Evolutionary conservation across 176 grass and related monocot species (phyloP).

Genomic region (Oryza punctata): DNA sequence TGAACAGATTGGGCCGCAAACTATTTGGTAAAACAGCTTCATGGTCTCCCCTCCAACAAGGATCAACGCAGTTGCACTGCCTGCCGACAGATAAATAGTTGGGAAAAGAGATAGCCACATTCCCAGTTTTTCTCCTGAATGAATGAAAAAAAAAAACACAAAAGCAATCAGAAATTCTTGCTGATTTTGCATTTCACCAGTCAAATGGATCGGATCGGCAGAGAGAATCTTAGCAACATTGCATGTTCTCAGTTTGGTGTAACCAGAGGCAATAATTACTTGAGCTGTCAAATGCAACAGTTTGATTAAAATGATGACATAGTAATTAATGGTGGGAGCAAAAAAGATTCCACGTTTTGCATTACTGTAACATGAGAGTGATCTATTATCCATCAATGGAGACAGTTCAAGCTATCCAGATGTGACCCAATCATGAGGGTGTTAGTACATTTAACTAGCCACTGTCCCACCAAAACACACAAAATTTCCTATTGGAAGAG

Average conservation of each 20-base stretch:
- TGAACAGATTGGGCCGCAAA: constrained; percentile 72
- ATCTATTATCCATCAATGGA: constrained; percentile 3
- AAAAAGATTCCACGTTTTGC: constrained; percentile 25
- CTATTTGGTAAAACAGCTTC: constrained; percentile 97
- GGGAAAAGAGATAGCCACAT: constrained; percentile 93
- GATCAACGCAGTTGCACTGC: constrained; percentile 91
- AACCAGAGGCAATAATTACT: constrained; percentile 32
- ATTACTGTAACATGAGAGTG: not conserved
- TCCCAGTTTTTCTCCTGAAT: constrained; percentile 81
- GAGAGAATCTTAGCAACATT: constrained; percentile 24
- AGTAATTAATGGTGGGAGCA: not conserved
- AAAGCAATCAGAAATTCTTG: constrained; percentile 12
- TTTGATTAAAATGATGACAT: constrained; percentile 32
- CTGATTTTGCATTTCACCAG: not conserved
- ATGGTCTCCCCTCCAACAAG: constrained; percentile 92
- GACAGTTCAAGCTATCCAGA: not conserved
- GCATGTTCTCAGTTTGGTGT: constrained; percentile 28
- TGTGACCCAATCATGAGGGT: constrained; percentile 29
- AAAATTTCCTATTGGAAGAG: constrained; percentile 23
- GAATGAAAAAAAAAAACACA: not conserved
- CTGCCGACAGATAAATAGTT: constrained; percentile 94
- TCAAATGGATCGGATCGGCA: constrained; percentile 18
- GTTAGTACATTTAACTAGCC: not conserved
- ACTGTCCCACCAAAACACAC: constrained; percentile 8
- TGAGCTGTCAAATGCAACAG: not conserved